Percentiles rank a stretch among this genome's conserved stretches.
These are phyloP conservation scores for Vinca minor DNA, from an alignment of 257 asterid species.

Conservation along the genomic window DNA sequence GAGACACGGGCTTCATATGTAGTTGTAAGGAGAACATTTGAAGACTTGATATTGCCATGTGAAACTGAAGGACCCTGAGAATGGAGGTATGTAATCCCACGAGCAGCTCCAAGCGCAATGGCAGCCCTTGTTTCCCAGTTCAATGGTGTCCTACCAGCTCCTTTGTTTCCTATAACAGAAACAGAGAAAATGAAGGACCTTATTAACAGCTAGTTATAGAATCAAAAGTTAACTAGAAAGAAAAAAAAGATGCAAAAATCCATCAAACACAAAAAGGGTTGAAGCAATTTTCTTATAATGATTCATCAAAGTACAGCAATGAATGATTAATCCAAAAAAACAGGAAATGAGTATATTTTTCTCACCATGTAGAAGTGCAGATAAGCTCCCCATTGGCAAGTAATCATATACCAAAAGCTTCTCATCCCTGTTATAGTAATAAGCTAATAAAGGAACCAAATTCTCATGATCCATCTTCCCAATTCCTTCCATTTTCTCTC, in stretches of 20 bases:
- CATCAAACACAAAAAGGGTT: not conserved
- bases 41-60: conserved; percentile 50
- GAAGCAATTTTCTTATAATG: not conserved
- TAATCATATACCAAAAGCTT: too few species aligned
- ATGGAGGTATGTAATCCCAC: conserved; percentile 41
- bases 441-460: too few species aligned
- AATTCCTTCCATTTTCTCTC: conserved; percentile 68
- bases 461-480: conserved; percentile 48
- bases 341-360: too few species aligned
- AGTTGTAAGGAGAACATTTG: conserved; percentile 39
- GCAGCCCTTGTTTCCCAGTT: conserved; percentile 45
- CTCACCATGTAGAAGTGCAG: too few species aligned
- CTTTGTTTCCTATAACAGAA: conserved; percentile 32
- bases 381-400: too few species aligned
- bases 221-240: not conserved
- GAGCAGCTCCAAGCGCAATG: conserved; percentile 41
- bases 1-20: conserved; percentile 38
- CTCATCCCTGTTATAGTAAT: too few species aligned
- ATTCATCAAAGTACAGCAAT: not conserved
- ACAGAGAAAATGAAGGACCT: not conserved
- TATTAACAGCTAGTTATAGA: not conserved
- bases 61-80: conserved; percentile 34
- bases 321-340: not conserved
- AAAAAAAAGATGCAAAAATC: not conserved
- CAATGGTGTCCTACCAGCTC: conserved; percentile 41